These are phyloP conservation scores for Globisporangium ultimum DNA, from an alignment of 352 stramenopile genomes.

Conservation along the genomic window DNA sequence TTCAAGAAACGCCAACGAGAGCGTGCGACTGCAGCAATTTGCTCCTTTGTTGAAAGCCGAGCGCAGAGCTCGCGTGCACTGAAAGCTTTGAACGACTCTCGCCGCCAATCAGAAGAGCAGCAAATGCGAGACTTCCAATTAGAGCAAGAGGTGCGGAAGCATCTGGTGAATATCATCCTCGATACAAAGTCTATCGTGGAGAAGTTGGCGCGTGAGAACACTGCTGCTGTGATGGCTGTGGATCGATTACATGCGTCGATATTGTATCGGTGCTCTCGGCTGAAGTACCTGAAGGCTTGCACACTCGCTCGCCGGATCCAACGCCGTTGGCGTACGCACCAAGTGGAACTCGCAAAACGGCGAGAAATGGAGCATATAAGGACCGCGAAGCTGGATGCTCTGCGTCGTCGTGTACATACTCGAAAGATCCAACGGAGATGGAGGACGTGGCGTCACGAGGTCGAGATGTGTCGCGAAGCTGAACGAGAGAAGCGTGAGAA, in stretches of 20 bases:
- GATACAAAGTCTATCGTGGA: constrained; percentile 31
- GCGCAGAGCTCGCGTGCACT: constrained; percentile 18
- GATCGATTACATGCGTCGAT: constrained; percentile 9
- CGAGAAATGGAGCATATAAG: not conserved
- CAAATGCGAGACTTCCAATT: constrained; percentile 13
- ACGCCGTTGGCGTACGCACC: constrained; percentile 1
- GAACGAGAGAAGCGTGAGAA: no score
- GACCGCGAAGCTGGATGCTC: no score
- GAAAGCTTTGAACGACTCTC: constrained; percentile 13
- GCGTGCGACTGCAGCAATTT: constrained; percentile 7
- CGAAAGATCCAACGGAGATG: no score
- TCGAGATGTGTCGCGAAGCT: no score
- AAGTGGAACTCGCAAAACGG: not conserved
- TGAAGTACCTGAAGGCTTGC: constrained; percentile 18
- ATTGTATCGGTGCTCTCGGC: constrained; percentile 2
- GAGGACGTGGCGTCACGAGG: no score
- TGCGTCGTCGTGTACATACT: no score
- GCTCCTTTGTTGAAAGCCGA: constrained; percentile 19
- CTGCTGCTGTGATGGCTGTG: constrained; percentile 15
- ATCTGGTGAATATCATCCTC: constrained; percentile 33
- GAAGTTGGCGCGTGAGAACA: constrained; percentile 8
- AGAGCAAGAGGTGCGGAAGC: constrained; percentile 21
- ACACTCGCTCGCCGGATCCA: constrained; percentile 22
- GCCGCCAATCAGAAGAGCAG: constrained; percentile 20
- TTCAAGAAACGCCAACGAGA: constrained; percentile 15